Evolutionary conservation across 129 eudicot genomes (phyloP).

Genomic region (Centaurea solstitialis): DNA sequence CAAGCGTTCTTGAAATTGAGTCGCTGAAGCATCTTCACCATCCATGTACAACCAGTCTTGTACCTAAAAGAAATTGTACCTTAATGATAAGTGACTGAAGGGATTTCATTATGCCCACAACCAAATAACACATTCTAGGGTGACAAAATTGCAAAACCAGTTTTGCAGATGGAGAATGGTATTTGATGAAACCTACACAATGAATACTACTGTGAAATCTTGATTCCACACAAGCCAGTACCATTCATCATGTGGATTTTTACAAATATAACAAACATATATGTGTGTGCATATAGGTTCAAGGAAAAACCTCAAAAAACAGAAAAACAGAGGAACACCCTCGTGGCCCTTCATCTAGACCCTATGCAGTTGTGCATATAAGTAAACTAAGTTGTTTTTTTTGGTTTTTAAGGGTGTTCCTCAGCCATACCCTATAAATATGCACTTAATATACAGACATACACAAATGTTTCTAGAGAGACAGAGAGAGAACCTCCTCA

Average conservation of each 20-base stretch:
- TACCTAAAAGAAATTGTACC: slow-evolving; percentile 48
- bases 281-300: not conserved
- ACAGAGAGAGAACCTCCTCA: slow-evolving; percentile 67
- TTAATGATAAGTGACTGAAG: not conserved
- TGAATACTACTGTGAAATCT: not conserved
- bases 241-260: not conserved
- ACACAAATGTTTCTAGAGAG: not conserved
- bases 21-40: slow-evolving; percentile 98
- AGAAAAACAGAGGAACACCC: too few species aligned
- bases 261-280: not conserved
- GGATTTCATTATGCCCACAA: not conserved
- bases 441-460: not conserved
- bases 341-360: too few species aligned
- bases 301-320: too few species aligned
- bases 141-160: not conserved
- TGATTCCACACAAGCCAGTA: not conserved
- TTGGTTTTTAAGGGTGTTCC: too few species aligned
- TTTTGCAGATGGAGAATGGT: not conserved
- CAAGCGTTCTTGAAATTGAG: slow-evolving; percentile 77
- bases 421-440: too few species aligned
- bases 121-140: not conserved
- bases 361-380: too few species aligned
- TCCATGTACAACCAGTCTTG: slow-evolving; percentile 98
- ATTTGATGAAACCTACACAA: not conserved
- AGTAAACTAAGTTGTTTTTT: too few species aligned